phyloP scores from a whole-genome alignment of 345 rosid species.

The Microcos paniculata region DNA sequence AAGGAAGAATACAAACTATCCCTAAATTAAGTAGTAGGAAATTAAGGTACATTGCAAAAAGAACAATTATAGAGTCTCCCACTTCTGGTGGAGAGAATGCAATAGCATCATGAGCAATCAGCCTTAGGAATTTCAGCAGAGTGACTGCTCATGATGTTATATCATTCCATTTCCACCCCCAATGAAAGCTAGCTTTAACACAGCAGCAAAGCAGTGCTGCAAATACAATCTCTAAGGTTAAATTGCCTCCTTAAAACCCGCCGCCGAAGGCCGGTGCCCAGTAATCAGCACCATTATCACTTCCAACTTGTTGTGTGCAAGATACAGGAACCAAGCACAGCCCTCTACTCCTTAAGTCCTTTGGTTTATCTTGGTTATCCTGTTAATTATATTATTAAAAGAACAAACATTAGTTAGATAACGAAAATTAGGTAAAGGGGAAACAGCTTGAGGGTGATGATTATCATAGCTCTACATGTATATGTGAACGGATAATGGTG shows the following conservation, averaged over 20 bases:
- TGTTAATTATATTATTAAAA: conserved; percentile 20
- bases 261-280: conserved; percentile 72
- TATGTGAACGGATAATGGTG: neutral
- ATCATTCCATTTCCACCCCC: conserved; percentile 21
- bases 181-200: neutral
- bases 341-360: conserved; percentile 75
- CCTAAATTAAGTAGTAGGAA: neutral
- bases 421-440: neutral
- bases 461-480: neutral
- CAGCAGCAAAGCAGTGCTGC: neutral
- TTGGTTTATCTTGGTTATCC: conserved; percentile 37
- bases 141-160: conserved; percentile 99
- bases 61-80: neutral
- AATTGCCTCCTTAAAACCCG: conserved; percentile 29
- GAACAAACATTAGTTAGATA: neutral
- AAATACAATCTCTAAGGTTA: neutral
- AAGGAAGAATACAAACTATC: neutral
- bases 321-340: conserved; percentile 78
- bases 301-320: conserved; percentile 65
- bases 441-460: neutral
- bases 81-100: conserved; percentile 18
- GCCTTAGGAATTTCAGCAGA: conserved; percentile 58
- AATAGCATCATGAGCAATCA: conserved; percentile 81
- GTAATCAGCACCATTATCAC: conserved; percentile 67
- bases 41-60: neutral